A percentile compares a stretch with the other conserved stretches of the same genome.
These are phyloP conservation scores for Leersia perrieri DNA, from an alignment of 176 grass and related monocot species.

Conservation along the genomic window DNA sequence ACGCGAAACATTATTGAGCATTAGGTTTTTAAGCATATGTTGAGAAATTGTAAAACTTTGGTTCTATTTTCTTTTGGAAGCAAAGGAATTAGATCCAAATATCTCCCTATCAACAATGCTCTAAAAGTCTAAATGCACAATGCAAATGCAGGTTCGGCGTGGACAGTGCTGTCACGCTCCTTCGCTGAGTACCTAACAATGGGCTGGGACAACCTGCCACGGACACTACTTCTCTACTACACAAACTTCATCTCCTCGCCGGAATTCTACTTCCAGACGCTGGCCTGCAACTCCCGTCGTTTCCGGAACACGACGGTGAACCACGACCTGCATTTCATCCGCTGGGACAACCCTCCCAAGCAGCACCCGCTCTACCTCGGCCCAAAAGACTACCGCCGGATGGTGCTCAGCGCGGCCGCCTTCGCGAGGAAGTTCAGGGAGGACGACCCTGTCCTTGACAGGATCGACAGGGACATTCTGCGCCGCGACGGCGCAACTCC, in stretches of 20 bases:
- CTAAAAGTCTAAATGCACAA: too few species aligned
- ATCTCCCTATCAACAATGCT: not conserved
- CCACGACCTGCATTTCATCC: conserved; percentile 80
- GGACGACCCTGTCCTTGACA: conserved; percentile 67
- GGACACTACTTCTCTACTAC: conserved; percentile 89
- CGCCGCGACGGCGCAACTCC: conserved; percentile 9
- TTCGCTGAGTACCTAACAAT: conserved; percentile 80
- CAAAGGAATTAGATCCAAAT: not conserved
- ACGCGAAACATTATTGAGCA: too few species aligned
- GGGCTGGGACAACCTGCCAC: conserved; percentile 89
- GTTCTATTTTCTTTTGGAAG: too few species aligned
- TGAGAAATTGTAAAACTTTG: too few species aligned
- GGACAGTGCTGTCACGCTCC: conserved; percentile 80
- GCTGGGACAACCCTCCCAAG: conserved; percentile 89
- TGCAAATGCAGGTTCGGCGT: conserved; percentile 65
- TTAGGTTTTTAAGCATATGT: too few species aligned
- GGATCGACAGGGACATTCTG: conserved; percentile 84
- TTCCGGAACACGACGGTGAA: conserved; percentile 74
- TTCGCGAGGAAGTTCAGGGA: conserved; percentile 88
- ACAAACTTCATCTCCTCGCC: conserved; percentile 90
- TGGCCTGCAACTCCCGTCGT: conserved; percentile 78
- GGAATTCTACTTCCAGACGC: conserved; percentile 97
- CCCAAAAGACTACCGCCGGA: conserved; percentile 65
- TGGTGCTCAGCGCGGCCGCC: conserved; percentile 65
- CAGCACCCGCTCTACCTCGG: conserved; percentile 86